Evolutionary conservation across 1,284 basidiomycete species (phyloP), one percentile per base, ranked within the genome.

Genomic region (Leccinum solheimii): DNA sequence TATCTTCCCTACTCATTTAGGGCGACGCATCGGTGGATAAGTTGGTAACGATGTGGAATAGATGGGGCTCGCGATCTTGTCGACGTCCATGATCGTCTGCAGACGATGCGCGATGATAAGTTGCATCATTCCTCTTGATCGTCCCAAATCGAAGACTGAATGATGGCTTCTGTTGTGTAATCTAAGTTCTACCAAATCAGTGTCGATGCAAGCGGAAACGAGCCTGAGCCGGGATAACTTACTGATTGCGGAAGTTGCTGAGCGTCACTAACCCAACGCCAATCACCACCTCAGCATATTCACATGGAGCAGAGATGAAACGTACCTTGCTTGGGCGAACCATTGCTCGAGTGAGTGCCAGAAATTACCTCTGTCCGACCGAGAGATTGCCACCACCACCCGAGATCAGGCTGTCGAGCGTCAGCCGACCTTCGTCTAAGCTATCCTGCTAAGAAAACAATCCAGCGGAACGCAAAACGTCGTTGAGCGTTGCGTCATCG

Each of bases 341-440:
- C 34, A 76, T 68, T 3, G 75, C 75, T 32, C 74, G 75, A 0
- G 84, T 83, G 4, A 83, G 75, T 0, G 81, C 80, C 30, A 80
- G 32, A n/a, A 83, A 85, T 69, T 92, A 90, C 4, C 89, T 78
- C 69, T 92, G 87, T 3, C 90, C 90, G 38, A 90, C 85, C 1
- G 84, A 86, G 30, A 92, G 77, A 68, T 92, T 91, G 14, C 79
- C 73, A 5, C 89, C 88, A 0, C 83, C 86, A 52, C 80, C 79
- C 1, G 85, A 75, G 50, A 89, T 83, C 80, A 75, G n/a, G 81
- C 50, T 68, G 34, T 68, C 65, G 5, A 68, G 61, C 2, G 65
- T 62, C 1, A 30, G 76, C 34, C 75, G 76, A 49, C 36, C 48
- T 65, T 84, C 79, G 34, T 83, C 81, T 16, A 11, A 58, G 67